These are phyloP conservation scores for Musa acuminata DNA, from an alignment of 176 grass and related monocot species.

Conservation along the genomic window DNA sequence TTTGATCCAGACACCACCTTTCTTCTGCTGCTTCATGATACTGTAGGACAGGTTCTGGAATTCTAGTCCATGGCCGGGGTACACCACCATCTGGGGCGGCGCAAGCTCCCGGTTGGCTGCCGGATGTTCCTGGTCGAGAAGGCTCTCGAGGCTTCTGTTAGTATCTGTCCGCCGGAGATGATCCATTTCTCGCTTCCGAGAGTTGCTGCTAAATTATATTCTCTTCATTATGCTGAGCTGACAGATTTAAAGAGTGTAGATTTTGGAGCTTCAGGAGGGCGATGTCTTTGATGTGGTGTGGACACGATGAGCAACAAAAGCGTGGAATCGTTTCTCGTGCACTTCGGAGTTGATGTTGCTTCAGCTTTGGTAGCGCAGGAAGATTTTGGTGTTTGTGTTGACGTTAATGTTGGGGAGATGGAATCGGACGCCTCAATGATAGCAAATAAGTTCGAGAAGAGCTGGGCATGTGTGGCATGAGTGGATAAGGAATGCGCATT, in stretches of 20 bases:
- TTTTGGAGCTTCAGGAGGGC: not conserved
- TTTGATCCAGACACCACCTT: constrained; percentile 37
- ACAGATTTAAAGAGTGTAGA: constrained; percentile 4
- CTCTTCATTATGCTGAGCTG: not conserved
- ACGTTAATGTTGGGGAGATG: constrained; percentile 19
- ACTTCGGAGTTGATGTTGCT: constrained; percentile 36
- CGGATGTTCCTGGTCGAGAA: constrained; percentile 23
- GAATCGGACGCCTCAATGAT: too few relatives aligned
- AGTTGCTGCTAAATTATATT: constrained; percentile 6
- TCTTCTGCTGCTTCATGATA: constrained; percentile 63
- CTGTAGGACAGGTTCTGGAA: constrained; percentile 64
- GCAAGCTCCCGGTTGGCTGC: not conserved
- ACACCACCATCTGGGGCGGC: constrained; percentile 15
- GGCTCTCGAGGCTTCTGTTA: constrained; percentile 45
- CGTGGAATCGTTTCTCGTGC: not conserved
- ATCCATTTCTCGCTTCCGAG: constrained; percentile 12
- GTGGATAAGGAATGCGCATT: too few relatives aligned
- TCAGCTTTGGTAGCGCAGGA: constrained; percentile 38
- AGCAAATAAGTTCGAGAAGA: too few relatives aligned
- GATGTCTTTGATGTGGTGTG: constrained; percentile 11
- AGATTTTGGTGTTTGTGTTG: constrained; percentile 13
- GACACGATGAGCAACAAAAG: constrained; percentile 7
- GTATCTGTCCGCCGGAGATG: not conserved
- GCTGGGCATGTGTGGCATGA: too few relatives aligned
- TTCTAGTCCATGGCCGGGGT: constrained; percentile 51